These are phyloP conservation scores for Boechera stricta DNA, from an alignment of 345 rosid genomes.

Conservation along the genomic window DNA sequence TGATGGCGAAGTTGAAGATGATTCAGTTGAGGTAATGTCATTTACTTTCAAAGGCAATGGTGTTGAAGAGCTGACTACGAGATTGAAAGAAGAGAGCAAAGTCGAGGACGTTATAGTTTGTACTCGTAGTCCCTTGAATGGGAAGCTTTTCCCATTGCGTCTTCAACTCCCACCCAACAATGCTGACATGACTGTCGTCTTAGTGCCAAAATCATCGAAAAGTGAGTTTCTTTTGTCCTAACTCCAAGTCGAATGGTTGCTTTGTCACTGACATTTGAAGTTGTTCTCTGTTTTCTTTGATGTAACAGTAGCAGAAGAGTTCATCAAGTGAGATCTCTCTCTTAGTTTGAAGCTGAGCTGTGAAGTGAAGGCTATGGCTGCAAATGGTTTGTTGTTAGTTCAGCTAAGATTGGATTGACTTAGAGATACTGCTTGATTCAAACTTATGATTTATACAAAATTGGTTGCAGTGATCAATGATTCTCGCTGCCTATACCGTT, in stretches of 20 bases:
- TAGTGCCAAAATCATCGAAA: slow-evolving; percentile 65
- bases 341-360: slow-evolving; percentile 26
- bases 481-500: slow-evolving; percentile 2
- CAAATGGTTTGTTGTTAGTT: slow-evolving; percentile 35
- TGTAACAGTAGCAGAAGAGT: slow-evolving; percentile 43
- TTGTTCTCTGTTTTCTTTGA: slow-evolving; percentile 12
- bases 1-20: slow-evolving; percentile 70
- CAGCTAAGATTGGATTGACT: slow-evolving; percentile 21
- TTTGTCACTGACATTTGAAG: slow-evolving; percentile 5
- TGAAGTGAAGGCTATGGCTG: slow-evolving; percentile 19
- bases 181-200: slow-evolving; percentile 79
- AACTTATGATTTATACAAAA: slow-evolving; percentile 32
- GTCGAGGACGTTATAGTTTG: slow-evolving; percentile 73
- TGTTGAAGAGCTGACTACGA: slow-evolving; percentile 73
- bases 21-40: slow-evolving; percentile 55
- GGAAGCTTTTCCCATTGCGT: slow-evolving; percentile 79
- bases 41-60: slow-evolving; percentile 77
- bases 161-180: slow-evolving; percentile 95
- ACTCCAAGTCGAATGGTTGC: not conserved
- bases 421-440: slow-evolving; percentile 22
- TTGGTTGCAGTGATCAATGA: not conserved
- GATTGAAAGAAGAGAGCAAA: slow-evolving; percentile 75
- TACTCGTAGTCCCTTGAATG: slow-evolving; percentile 87
- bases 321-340: slow-evolving; percentile 25
- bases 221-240: slow-evolving; percentile 46